Base-by-base conservation (phyloP, 148 eudicot species). In the Hydrangea macrophylla region DNA sequence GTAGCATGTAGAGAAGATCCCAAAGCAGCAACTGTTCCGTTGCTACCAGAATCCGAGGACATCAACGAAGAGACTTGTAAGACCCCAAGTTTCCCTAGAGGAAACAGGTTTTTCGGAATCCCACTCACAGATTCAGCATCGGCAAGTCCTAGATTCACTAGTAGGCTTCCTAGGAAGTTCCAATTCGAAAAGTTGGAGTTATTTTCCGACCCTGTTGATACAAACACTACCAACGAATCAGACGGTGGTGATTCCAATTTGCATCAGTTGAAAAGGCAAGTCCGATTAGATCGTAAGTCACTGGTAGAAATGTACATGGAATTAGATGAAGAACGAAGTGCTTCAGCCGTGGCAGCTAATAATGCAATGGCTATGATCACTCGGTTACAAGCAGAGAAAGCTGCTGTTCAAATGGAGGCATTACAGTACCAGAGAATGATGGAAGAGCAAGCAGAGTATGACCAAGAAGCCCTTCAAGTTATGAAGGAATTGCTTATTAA, bases 351-450 rank as follows among this genome's bases (percentile, higher is more conserved):
- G 20, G 99, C 99, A 56, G 99, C 99, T 20, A 95, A 91, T 82
- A 95, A 95, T 18, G 99, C 99, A 0, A 95, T 95, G 99, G 99
- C 99, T 40, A 95, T 95, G 99, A 95, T 95, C 69, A 95, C 94
- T 0, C 66, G 97, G 23, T 55, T 95, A 53, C 99, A 95, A 68
- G 99, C 97, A 3, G 99, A 95, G 53, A 95, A 95, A 39, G 97
- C 99, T 0, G 81, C 99, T 20, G 92, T 89, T 6, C 96, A 91
- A 70, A 95, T 95, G 99, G 99, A 95, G 60, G 93, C 97, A 0
- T 76, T 95, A 24, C 99, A 95, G 74, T 95, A 95, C 63, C 97
- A 95, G 71, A 89, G 99, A 61, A 89, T 95, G 97, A 91, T 91
- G 99, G 99, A 95, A n/a, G 99, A 91, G 67, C 96, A 95, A 51